Evolutionary conservation across 2,329 filamentous ascomycete species (phyloP), one percentile per base, ranked within the genome.

Genomic region (Ilyonectria sp.): DNA sequence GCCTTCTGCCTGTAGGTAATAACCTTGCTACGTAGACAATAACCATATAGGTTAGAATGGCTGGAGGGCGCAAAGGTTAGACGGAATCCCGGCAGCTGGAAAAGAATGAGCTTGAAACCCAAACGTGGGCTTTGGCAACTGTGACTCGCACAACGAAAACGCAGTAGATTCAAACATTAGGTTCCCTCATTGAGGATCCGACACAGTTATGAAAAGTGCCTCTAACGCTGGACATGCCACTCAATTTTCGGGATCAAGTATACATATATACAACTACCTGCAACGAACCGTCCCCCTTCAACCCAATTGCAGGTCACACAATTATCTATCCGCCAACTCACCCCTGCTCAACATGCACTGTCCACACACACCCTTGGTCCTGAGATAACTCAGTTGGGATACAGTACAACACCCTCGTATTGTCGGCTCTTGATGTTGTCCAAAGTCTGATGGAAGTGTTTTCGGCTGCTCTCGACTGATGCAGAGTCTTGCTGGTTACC

Each of bases 401-500:
- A 89, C 62, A 94, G 89, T 66, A 98, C 90, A 46, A 99, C 90
- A 1, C 95, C 96, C 78, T 98, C 96, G 77, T 97, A 98, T 76
- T 97, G 94, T 78, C 97, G 90, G 69, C 92, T 93, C 69, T 90
- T 89, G 77, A 99, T 98, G 78, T 98, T 97, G 69, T 98, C 95
- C 76, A 99, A 85, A 6, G 96, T 99, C 71, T 97, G 91, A 81
- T 97, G 89, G 83, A 99, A 99, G 82, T 99, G 96, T 77, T 94
- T 94, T 80, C 92, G 93, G 69, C 96, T 97, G 71, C 91, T 94
- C 78, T 99, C 96, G 57, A 98, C 88, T 23, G 91, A 92, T 0
- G 92, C 89, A 35, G 93, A 93, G 75, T 96, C 93, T 75, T 92
- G 89, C 78, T 94, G 92, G 78, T 94, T 96, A 63, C 92, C 94